These are phyloP conservation scores for Marchantia polymorpha DNA, from an alignment of 225 moss, liverwort and hornwort species.

Conservation along the genomic window DNA sequence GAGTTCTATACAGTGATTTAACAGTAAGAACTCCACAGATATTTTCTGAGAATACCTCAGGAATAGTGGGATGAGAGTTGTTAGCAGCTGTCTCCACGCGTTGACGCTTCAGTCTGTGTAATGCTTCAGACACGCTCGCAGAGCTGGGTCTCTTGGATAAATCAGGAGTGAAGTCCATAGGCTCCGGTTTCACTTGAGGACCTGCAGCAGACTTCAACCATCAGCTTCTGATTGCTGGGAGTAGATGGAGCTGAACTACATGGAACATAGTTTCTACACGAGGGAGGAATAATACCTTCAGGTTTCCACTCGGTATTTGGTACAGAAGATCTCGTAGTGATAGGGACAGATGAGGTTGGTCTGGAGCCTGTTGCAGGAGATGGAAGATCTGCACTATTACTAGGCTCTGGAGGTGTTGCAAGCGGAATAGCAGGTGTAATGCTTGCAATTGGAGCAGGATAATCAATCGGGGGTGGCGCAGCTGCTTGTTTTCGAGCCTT, in stretches of 20 bases:
- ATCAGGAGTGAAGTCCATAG: slow-evolving; percentile 10
- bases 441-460: slow-evolving; percentile 36
- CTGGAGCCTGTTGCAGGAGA: not conserved
- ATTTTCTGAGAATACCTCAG: not conserved
- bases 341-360: slow-evolving; percentile 1
- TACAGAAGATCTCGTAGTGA: not conserved
- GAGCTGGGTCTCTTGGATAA: slow-evolving; percentile 7
- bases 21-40: too few species aligned
- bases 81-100: slow-evolving; percentile 4
- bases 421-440: slow-evolving; percentile 18
- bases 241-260: slow-evolving; percentile 17
- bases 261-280: not conserved
- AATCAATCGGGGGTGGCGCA: slow-evolving; percentile 20
- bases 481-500: slow-evolving; percentile 32
- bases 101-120: slow-evolving; percentile 24
- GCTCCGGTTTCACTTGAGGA: slow-evolving; percentile 29
- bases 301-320: not conserved
- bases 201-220: slow-evolving; percentile 9
- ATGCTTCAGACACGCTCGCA: not conserved
- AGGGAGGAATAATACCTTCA: slow-evolving; percentile 1
- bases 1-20: too few species aligned
- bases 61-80: not conserved
- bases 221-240: slow-evolving; percentile 14
- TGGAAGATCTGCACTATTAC: not conserved
- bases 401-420: slow-evolving; percentile 6